A percentile compares a stretch with the other conserved stretches of the same genome.
Evolutionary conservation across 352 stramenopile species (phyloP).

Genomic region (Globisporangium paroecandrum): DNA sequence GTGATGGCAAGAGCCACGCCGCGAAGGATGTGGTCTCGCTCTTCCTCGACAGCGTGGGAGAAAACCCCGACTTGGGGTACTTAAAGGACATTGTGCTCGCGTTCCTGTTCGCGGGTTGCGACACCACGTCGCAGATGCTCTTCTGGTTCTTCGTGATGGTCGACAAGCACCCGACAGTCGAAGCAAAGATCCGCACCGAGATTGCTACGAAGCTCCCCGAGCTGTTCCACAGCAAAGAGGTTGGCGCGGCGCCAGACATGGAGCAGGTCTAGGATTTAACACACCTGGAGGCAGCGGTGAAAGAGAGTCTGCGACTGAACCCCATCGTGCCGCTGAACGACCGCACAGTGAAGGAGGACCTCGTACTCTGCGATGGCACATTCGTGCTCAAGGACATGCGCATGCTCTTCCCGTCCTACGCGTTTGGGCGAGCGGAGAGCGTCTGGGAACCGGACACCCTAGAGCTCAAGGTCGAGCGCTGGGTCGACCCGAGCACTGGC

Average conservation of each 20-base stretch:
- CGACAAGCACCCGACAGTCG: constrained; percentile 40
- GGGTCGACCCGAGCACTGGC: too few species aligned
- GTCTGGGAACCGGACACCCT: constrained; percentile 43
- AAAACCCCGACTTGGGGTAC: constrained; percentile 20
- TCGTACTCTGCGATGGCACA: constrained; percentile 41
- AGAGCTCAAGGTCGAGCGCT: constrained; percentile 44
- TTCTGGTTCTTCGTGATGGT: constrained; percentile 76
- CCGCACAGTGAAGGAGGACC: constrained; percentile 27
- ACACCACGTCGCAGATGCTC: constrained; percentile 72
- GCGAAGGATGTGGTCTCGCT: constrained; percentile 43
- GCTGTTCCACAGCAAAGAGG: not conserved
- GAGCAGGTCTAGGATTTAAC: constrained; percentile 39
- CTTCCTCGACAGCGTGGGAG: constrained; percentile 36
- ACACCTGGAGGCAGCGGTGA: constrained; percentile 47
- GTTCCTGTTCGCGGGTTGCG: constrained; percentile 77
- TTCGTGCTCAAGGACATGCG: constrained; percentile 22
- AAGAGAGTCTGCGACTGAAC: constrained; percentile 66
- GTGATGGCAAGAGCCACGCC: not conserved
- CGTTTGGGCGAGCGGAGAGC: constrained; percentile 24
- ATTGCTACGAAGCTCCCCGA: constrained; percentile 28
- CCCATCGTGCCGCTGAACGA: constrained; percentile 51
- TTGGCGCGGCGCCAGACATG: constrained; percentile 27
- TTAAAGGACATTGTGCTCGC: constrained; percentile 75
- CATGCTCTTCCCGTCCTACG: constrained; percentile 29
- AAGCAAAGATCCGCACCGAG: constrained; percentile 43